Conservation (phyloP, 2,329 filamentous ascomycete species). For the Microthyrium microscopicum region DNA sequence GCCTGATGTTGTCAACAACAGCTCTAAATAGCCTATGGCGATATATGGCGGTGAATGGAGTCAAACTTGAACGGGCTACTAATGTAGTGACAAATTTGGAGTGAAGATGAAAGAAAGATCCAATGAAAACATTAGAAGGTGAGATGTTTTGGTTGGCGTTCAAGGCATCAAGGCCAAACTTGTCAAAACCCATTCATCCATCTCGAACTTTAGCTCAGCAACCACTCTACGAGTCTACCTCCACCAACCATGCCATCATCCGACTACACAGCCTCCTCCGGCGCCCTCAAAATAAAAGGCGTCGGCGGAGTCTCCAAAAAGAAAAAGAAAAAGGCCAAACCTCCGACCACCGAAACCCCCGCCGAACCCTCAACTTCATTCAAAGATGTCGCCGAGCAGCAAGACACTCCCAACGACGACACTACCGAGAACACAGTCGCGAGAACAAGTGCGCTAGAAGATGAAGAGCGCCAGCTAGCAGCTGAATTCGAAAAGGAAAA, state of each 20-base stretch:
- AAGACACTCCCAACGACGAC: slow-evolving; percentile 1
- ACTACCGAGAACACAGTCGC: not conserved
- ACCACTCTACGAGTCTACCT: no score
- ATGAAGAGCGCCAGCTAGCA: slow-evolving; percentile 11
- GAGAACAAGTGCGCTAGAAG: slow-evolving; percentile 10
- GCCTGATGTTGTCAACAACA: no score
- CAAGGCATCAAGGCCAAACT: no score
- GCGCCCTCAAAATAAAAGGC: slow-evolving; percentile 76
- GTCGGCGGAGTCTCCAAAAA: slow-evolving; percentile 48
- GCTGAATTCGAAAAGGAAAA: slow-evolving; percentile 16
- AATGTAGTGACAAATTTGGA: no score
- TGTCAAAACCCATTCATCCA: no score
- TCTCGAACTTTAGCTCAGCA: not conserved
- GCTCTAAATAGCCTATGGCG: no score
- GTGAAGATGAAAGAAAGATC: no score
- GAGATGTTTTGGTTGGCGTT: no score
- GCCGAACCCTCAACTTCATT: slow-evolving; percentile 3
- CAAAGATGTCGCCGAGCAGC: slow-evolving; percentile 9
- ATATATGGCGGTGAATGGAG: no score
- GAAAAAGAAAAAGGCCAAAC: slow-evolving; percentile 40
- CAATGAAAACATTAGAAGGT: no score
- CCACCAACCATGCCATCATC: slow-evolving; percentile 47
- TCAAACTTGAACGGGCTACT: no score
- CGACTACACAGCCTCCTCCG: slow-evolving; percentile 57
- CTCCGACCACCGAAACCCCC: slow-evolving; percentile 16